Evolutionary conservation across 78 protist genomes (phyloP).

Genomic region (Planoprotostelium fungivorum): DNA sequence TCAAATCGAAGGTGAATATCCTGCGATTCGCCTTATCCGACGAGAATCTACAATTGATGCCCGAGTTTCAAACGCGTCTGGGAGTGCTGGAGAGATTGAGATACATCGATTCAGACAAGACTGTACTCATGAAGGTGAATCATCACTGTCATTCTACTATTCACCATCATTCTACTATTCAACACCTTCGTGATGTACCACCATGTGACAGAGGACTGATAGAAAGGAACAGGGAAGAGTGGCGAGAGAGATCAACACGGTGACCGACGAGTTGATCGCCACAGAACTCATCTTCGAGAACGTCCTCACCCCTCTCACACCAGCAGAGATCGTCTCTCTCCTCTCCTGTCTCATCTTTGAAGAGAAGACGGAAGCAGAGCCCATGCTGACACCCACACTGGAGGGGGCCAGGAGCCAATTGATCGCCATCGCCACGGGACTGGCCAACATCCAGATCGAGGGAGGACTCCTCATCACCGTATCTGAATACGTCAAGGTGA

Average conservation of each 20-base stretch:
- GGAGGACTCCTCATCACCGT: constrained; percentile 42
- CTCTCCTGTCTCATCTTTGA: constrained; percentile 68
- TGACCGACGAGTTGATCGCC: constrained; percentile 71
- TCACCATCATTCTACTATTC: not conserved
- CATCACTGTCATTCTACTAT: no score
- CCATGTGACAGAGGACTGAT: not conserved
- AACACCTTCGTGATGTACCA: not conserved
- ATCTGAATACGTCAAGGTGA: constrained; percentile 4
- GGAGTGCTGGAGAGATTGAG: constrained; percentile 49
- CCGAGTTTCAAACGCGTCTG: constrained; percentile 78
- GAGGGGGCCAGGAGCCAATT: constrained; percentile 19
- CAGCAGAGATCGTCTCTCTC: constrained; percentile 73
- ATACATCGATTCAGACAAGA: constrained; percentile 53
- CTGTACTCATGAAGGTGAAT: constrained; percentile 64
- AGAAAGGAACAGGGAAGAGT: constrained; percentile 66
- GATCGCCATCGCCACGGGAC: not conserved
- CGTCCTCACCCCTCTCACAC: constrained; percentile 55
- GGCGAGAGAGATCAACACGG: constrained; percentile 74
- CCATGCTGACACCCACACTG: constrained; percentile 45
- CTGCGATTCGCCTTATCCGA: constrained; percentile 31
- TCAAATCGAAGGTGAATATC: constrained; percentile 11
- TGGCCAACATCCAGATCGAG: constrained; percentile 37
- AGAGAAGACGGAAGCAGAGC: constrained; percentile 55
- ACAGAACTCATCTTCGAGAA: constrained; percentile 87
- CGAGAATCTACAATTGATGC: constrained; percentile 70